phyloP scores from a whole-genome alignment of 495 filamentous ascomycete genomes.

The Penicillium turbatum region DNA sequence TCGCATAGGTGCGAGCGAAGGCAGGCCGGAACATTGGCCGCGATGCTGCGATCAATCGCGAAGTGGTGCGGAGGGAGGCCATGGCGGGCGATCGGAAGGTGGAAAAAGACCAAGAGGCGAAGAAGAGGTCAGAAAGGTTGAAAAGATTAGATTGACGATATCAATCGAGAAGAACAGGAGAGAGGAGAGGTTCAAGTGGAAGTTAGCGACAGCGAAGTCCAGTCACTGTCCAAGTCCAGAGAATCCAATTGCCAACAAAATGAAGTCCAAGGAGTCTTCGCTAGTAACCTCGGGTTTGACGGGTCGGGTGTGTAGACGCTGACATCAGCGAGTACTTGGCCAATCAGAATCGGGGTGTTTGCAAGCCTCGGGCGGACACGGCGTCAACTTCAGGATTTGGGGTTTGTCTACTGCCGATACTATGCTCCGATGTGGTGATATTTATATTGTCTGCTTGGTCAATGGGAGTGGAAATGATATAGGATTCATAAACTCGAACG shows the following conservation, averaged over 20 bases:
- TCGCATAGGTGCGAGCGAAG: constrained; percentile 48
- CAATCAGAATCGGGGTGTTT: constrained; percentile 42
- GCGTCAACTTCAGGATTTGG: constrained; percentile 15
- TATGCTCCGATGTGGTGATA: background rate
- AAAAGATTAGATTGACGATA: constrained; percentile 1
- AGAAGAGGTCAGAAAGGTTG: background rate
- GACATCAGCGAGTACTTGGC: constrained; percentile 27
- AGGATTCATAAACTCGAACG: background rate
- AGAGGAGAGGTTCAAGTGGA: constrained; percentile 17
- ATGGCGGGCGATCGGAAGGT: constrained; percentile 45
- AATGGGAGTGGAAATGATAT: background rate
- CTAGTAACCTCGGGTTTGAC: constrained; percentile 44
- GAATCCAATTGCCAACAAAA: constrained; percentile 20
- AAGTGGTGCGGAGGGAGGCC: constrained; percentile 72
- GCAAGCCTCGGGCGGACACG: constrained; percentile 49
- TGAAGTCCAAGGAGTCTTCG: constrained; percentile 34
- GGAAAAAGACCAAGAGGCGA: background rate
- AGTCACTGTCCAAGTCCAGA: constrained; percentile 6
- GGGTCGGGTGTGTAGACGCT: constrained; percentile 26
- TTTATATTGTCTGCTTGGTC: background rate
- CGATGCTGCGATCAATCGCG: constrained; percentile 59
- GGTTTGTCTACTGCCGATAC: constrained; percentile 12
- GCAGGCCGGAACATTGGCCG: constrained; percentile 49
- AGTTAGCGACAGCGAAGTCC: constrained; percentile 9
- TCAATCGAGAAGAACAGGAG: constrained; percentile 2